Evolutionary conservation across 225 moss, liverwort and hornwort genomes (phyloP), one percentile per base, ranked within the genome.

Genomic region (Pseudisothecium myosuroides): DNA sequence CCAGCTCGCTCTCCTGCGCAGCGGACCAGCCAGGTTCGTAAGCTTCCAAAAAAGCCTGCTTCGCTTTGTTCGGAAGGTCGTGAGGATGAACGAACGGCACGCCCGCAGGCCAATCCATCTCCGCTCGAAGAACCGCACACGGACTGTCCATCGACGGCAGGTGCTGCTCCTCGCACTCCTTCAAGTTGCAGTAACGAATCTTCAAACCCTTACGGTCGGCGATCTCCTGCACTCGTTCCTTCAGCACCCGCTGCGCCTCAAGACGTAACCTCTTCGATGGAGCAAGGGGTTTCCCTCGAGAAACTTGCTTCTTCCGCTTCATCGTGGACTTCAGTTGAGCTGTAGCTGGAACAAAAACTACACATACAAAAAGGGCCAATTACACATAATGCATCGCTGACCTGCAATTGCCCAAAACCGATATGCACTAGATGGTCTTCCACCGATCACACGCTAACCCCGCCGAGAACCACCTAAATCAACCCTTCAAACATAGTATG

Each of bases 1-100:
- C 95, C 83, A 99, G 85, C 92, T 99, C 97, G 86, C 96, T 95
- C 86, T 96, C 96, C 91, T 99, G 98, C 41, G 97, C 96, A 80
- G 96, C 98, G 84, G 98, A 97, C 98, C 98, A 99, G 88, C 98
- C 98, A 64, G 98, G 98, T 86, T 99, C 98, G 89, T 99, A 99
- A 32, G 98, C 97, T 91, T 99, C 98, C 94, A 99, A 91, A 85
- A 99, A 99, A 7, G 98, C 98, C 91, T 99, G 92, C 91, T 99
- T 99, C 74, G 98, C 98, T 91, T 97, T 99, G 87, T 99, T 99
- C 62, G 98, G 98, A 85, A 99, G 94, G 89, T 99, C 98, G 89
- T 99, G 98, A 20, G 98, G 98, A 89, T 99, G 98, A 63, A 99
- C 98, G 91, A 99, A 99, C 7, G 98, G 98, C 37, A 99, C 98